Conservation (phyloP, 139 green algal species). For the Auxenochlorella pyrenoidosa region DNA sequence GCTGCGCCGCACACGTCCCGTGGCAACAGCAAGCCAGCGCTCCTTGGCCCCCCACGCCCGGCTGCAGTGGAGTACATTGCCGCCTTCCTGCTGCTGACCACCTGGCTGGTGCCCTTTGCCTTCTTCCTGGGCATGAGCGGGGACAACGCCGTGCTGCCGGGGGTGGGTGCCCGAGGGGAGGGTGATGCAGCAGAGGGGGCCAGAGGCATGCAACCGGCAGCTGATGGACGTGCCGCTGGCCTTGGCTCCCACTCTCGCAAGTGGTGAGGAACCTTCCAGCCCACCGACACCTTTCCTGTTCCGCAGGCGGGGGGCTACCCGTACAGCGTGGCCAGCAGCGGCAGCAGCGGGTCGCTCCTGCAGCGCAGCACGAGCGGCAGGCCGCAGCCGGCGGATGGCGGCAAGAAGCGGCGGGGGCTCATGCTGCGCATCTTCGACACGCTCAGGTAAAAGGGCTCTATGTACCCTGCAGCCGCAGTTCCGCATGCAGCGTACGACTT, state of each 20-base stretch:
- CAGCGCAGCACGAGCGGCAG: neutral
- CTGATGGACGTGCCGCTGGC: no score
- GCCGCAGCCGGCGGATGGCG: neutral
- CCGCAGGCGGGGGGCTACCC: conserved; percentile 11
- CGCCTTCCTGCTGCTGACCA: conserved; percentile 59
- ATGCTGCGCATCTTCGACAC: conserved; percentile 50
- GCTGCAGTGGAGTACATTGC: conserved; percentile 58
- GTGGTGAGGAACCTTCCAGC: no score
- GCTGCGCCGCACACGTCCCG: no score
- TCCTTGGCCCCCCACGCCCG: neutral
- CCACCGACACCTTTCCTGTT: no score
- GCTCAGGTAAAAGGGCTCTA: neutral
- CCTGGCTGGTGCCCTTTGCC: conserved; percentile 53
- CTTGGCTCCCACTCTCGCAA: no score
- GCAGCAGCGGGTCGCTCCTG: conserved; percentile 13
- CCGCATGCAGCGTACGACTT: no score
- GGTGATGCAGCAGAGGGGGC: neutral
- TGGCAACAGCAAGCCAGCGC: no score
- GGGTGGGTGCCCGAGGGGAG: neutral
- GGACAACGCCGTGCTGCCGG: conserved; percentile 52
- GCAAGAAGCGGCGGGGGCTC: conserved; percentile 41
- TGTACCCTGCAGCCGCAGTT: neutral
- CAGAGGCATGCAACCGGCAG: no score
- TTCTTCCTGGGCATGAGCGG: conserved; percentile 58
- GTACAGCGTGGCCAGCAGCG: neutral